Base-by-base conservation (phyloP, 257 asterid genomes). In the Nicotiana knightiana region DNA sequence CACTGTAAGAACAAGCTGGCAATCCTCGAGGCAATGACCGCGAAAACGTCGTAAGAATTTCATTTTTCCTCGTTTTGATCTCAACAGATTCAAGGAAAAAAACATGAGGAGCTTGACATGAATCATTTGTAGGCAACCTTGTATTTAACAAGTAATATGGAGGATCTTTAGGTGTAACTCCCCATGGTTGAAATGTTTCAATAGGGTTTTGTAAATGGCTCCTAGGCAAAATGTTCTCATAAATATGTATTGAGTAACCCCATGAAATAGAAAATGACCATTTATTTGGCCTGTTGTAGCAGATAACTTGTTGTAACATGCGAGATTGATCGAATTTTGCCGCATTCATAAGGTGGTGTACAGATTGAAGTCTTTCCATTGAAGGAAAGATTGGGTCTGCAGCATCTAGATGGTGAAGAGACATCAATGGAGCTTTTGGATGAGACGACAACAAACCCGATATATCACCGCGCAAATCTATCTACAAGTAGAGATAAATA, bases 221-320 rank as follows among this genome's bases (percentile, higher is more conserved):
- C 43, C 97, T 68, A 4, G 93, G 90, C 77, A 90, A 59, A 21
- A 90, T 81, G 30, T 82, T 81, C 87, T 93, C 95, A 67, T 95
- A 95, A 28, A 93, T 71, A 30, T 92, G 92, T 0, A 85, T 85
- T 0, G 98, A 91, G 79, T 95, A 93, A 58, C 98, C 98, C 98
- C 98, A 95, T 0, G 98, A 90, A 11, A 92, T 43, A 9, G 98
- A 93, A 6, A 95, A 83, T 3, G 98, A 55, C 98, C 98, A 93
- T 24, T 81, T 86, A 16, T 3, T 84, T 17, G 55, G 85, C 80
- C 91, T 79, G 59, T 90, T 78, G 78, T 92, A 68, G 90, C 97
- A 93, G 62, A 93, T 88, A 32, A 94, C 91, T 77, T 94, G 98
- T 64, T 92, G 97, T 63, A 93, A 77, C 86, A 92, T 48, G 0